Percentiles rank a stretch among this genome's conserved stretches.
phyloP scores from a whole-genome alignment of 768 basidiomycete genomes.

The Candolleomyces efflorescens region DNA sequence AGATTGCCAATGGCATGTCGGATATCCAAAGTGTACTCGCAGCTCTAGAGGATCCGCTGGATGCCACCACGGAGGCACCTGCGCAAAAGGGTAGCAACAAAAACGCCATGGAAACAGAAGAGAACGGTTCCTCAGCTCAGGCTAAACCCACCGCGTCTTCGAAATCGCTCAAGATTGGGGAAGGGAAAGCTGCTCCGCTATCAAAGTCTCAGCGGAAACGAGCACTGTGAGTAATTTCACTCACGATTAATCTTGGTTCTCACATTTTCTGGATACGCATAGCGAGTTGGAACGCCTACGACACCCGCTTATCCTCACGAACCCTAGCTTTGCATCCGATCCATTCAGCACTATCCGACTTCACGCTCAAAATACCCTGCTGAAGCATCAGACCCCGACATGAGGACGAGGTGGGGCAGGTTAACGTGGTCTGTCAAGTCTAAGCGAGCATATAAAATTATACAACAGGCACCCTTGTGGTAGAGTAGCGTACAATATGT shows the following conservation, averaged over 20 bases:
- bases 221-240: slow-evolving; percentile 49
- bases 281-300: slow-evolving; percentile 67
- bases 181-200: slow-evolving; percentile 56
- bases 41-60: slow-evolving; percentile 38
- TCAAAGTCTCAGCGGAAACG: slow-evolving; percentile 62
- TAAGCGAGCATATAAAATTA: not conserved
- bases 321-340: slow-evolving; percentile 58
- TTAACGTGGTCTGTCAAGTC: not conserved
- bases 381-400: slow-evolving; percentile 39
- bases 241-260: not conserved
- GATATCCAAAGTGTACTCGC: slow-evolving; percentile 53
- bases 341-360: slow-evolving; percentile 78
- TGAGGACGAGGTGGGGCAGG: not conserved
- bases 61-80: slow-evolving; percentile 11
- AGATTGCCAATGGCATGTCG: slow-evolving; percentile 46
- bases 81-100: slow-evolving; percentile 13
- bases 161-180: slow-evolving; percentile 58
- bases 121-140: slow-evolving; percentile 11
- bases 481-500: slow-evolving; percentile 7
- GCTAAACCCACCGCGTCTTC: slow-evolving; percentile 18
- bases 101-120: slow-evolving; percentile 10
- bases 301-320: slow-evolving; percentile 65
- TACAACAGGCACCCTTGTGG: not conserved
- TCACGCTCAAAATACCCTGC: slow-evolving; percentile 74
- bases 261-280: slow-evolving; percentile 1